Conservation (phyloP, 225 moss, liverwort and hornwort genomes). For the Takakia lepidozioides region DNA sequence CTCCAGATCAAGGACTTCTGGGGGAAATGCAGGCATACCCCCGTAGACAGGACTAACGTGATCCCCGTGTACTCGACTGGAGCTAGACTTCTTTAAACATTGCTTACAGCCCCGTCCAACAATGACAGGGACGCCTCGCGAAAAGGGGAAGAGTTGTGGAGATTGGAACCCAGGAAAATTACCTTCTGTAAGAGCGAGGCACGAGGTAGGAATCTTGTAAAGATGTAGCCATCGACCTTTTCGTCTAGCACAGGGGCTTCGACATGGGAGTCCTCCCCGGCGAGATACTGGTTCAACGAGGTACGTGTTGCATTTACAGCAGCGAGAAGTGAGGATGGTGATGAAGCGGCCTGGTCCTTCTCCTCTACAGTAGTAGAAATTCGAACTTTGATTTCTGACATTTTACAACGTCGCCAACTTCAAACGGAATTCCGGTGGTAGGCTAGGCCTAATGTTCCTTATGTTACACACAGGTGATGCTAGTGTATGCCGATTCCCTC, state of each 20-base stretch:
- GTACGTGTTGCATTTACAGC: conserved; percentile 21
- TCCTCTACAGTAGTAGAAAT: conserved; percentile 5
- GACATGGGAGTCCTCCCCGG: conserved; percentile 1
- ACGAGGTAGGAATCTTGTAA: conserved; percentile 12
- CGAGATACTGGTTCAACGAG: conserved; percentile 24
- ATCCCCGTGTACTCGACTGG: too few species aligned
- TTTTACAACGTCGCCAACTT: too few species aligned
- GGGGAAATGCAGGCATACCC: neutral
- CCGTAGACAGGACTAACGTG: neutral
- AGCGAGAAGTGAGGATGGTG: neutral
- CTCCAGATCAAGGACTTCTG: neutral
- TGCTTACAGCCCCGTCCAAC: neutral
- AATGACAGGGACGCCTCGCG: neutral
- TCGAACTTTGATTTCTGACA: conserved; percentile 44
- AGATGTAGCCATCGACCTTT: neutral
- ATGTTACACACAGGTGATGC: too few species aligned
- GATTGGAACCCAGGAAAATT: too few species aligned
- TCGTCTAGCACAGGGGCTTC: neutral
- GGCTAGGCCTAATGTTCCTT: too few species aligned
- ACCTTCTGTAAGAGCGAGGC: conserved; percentile 34
- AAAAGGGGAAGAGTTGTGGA: neutral
- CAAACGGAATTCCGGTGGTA: too few species aligned
- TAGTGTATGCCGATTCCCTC: too few species aligned
- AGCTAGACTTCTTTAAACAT: too few species aligned
- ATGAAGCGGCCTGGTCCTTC: conserved; percentile 8